Base-by-base conservation (phyloP, 441 rosid genomes). In the Macaranga tanarius region DNA sequence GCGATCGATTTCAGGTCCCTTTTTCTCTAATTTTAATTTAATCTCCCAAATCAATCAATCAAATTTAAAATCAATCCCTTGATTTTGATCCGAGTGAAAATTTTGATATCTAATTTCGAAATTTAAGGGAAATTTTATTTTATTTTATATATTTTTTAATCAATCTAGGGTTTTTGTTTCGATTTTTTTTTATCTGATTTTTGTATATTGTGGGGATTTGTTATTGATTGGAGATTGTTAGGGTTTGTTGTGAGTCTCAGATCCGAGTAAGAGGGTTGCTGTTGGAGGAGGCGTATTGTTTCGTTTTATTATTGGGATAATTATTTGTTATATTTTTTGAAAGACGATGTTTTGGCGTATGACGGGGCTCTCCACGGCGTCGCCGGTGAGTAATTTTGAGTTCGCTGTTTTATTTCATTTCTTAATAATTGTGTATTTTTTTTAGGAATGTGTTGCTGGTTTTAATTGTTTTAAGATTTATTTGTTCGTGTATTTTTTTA, bases 341-440 rank as follows among this genome's bases (percentile, higher is more conserved):
- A 89, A 82, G 81, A 93, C 82, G 82, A 93, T 93, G 98, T 91
- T 93, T 80, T 93, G 98, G 98, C 97, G 94, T 59, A 91, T 93
- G 96, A 84, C 96, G 23, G 97, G 96, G 51, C 84, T 93, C 82
- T 91, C 97, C 75, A 87, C 97, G 69, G 93, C 97, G 26, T 91
- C 98, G 78, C 96, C 97, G 77, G 98, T 93, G 82, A 85, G 96
- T 84, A 40, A 61, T 44, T 63, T 44, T 48, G 2, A 17, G 9
- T 34, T 34, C 45, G 12, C 12, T 63, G 51, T 26, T 28, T 47
- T 13, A 26, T 28, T 62, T 28, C 28, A 8, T 66, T 26, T 38
- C 7, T 51, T 61, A 51, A 20, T 62, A 22, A 12, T 16, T 60
- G n/a, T n/a, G n/a, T n/a, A n/a, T 48, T 54, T 52, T 55, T 48